Percentiles rank a stretch among this genome's conserved stretches.
phyloP scores from a whole-genome alignment of 768 basidiomycete species.

The Naematelia encephala region DNA sequence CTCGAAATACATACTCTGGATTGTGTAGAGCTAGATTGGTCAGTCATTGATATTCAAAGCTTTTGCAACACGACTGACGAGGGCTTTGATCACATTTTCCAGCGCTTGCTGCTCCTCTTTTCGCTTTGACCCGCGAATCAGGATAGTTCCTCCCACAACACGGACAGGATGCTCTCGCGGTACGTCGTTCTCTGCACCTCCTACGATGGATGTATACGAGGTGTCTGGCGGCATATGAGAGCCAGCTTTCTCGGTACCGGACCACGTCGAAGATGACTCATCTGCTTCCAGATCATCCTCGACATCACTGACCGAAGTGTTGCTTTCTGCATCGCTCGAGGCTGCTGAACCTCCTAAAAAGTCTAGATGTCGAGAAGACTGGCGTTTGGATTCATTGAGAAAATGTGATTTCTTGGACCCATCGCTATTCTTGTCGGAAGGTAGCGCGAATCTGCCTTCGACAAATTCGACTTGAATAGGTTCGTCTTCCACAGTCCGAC shows the following conservation, averaged over 20 bases:
- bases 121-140: slow-evolving; percentile 22
- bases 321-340: neutral
- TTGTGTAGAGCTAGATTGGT: slow-evolving; percentile 29
- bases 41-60: neutral
- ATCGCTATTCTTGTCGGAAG: slow-evolving; percentile 1
- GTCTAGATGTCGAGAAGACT: neutral
- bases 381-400: neutral
- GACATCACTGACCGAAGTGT: neutral
- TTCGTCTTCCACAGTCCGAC: neutral
- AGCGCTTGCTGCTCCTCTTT: slow-evolving; percentile 25
- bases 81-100: slow-evolving; percentile 18
- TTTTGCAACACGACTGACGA: slow-evolving; percentile 27
- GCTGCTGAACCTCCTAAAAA: neutral
- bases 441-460: slow-evolving; percentile 24
- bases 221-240: neutral
- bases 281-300: slow-evolving; percentile 6
- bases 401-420: neutral
- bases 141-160: slow-evolving; percentile 37
- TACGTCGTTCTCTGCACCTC: slow-evolving; percentile 26
- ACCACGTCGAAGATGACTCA: slow-evolving; percentile 17
- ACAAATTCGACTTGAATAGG: slow-evolving; percentile 23
- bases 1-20: slow-evolving; percentile 35
- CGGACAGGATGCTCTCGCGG: slow-evolving; percentile 12
- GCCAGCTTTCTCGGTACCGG: slow-evolving; percentile 16
- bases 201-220: slow-evolving; percentile 8